Percentiles rank a stretch among this genome's conserved stretches.
Evolutionary conservation across 495 filamentous ascomycete genomes (phyloP).

Genomic region (Astrothelium subdiscretum): DNA sequence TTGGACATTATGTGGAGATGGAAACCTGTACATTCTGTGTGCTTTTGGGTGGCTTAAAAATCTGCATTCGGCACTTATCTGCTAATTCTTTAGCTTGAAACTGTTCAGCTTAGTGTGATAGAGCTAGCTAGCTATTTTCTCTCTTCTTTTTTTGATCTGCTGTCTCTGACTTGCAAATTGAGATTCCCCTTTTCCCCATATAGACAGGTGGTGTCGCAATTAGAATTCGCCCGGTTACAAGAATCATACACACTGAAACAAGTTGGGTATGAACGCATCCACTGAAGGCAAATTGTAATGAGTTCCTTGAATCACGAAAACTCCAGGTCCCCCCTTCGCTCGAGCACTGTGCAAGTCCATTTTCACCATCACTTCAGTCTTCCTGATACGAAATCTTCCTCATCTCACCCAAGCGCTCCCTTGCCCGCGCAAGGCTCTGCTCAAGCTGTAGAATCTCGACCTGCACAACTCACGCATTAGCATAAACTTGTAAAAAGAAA

Average conservation of each 20-base stretch:
- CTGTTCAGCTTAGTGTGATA: not conserved
- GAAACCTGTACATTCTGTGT: not conserved
- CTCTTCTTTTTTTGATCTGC: not conserved
- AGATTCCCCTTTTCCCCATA: too few species aligned
- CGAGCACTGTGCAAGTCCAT: too few species aligned
- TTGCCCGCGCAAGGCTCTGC: slow-evolving; percentile 68
- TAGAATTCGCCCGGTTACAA: not conserved
- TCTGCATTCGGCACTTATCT: not conserved
- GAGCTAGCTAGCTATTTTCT: not conserved
- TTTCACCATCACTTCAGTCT: slow-evolving; percentile 34
- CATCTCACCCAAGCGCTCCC: slow-evolving; percentile 89
- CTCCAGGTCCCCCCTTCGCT: not conserved
- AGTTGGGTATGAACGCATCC: slow-evolving; percentile 1
- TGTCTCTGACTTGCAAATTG: not conserved
- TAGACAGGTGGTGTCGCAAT: not conserved
- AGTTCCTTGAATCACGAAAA: not conserved
- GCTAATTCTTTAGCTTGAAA: not conserved
- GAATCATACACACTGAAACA: not conserved
- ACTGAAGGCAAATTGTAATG: not conserved
- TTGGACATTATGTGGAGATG: not conserved
- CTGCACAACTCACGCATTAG: slow-evolving; percentile 33
- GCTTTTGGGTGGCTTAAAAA: not conserved
- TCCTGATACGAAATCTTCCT: slow-evolving; percentile 96
- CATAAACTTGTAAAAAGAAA: not conserved
- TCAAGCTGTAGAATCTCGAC: slow-evolving; percentile 96